These are phyloP conservation scores for Phytophthora cajani DNA, from an alignment of 352 stramenopile genomes.

Conservation along the genomic window DNA sequence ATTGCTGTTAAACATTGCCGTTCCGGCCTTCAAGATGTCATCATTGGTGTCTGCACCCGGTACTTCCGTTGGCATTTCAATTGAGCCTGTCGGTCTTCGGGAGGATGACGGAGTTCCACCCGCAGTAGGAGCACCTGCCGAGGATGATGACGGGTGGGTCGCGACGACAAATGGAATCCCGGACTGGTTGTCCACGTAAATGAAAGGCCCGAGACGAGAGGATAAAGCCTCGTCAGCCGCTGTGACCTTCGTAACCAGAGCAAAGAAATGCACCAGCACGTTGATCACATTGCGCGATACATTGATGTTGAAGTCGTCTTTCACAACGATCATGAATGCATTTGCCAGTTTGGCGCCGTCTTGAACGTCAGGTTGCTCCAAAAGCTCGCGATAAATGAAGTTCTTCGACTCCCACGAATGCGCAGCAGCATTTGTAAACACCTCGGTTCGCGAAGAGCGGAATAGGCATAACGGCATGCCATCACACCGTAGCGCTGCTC, in stretches of 20 bases:
- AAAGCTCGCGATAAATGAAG: constrained; percentile 84
- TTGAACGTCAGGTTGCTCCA: constrained; percentile 66
- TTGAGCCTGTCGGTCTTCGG: constrained; percentile 44
- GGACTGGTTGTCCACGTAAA: constrained; percentile 90
- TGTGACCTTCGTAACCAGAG: constrained; percentile 74
- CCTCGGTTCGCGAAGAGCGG: constrained; percentile 63
- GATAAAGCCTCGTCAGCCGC: constrained; percentile 44
- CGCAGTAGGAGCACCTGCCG: constrained; percentile 12
- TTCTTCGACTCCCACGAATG: constrained; percentile 83
- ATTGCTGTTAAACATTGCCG: constrained; percentile 53
- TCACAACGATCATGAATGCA: constrained; percentile 79
- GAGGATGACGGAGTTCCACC: constrained; percentile 31
- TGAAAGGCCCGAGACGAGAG: constrained; percentile 74
- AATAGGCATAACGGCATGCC: constrained; percentile 81
- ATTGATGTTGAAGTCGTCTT: constrained; percentile 86
- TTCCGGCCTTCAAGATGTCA: constrained; percentile 52
- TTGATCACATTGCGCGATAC: constrained; percentile 85
- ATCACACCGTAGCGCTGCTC: constrained; percentile 62
- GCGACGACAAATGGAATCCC: constrained; percentile 85
- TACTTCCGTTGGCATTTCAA: constrained; percentile 64
- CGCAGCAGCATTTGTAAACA: constrained; percentile 68
- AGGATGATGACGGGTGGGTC: constrained; percentile 54
- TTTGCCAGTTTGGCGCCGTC: constrained; percentile 57
- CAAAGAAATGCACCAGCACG: constrained; percentile 79
- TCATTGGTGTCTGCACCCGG: constrained; percentile 49